Evolutionary conservation across 441 rosid genomes (phyloP).

Genomic region (Lepidium campestre): DNA sequence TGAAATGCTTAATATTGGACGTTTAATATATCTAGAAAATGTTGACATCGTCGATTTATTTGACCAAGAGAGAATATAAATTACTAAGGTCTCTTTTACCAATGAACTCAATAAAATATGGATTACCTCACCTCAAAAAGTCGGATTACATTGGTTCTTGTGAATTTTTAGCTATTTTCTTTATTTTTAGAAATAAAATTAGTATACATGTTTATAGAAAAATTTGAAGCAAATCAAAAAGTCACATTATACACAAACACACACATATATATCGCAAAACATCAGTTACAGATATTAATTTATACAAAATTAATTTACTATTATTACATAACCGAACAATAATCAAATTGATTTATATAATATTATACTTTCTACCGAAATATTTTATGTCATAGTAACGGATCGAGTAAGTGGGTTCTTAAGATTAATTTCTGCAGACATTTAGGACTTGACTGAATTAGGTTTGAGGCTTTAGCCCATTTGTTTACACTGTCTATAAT

Average conservation of each 20-base stretch:
- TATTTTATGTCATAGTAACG: background rate
- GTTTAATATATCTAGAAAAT: conserved; percentile 1
- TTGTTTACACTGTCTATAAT: no score
- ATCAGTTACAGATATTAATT: conserved; percentile 9
- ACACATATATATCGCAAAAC: background rate
- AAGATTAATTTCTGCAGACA: background rate
- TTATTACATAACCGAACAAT: conserved; percentile 13
- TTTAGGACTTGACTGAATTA: background rate
- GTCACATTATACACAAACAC: no score
- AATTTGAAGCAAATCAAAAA: background rate
- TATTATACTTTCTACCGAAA: background rate
- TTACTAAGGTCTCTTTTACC: conserved; percentile 16
- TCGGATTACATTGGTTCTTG: background rate
- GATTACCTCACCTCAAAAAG: background rate
- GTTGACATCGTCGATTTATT: conserved; percentile 1
- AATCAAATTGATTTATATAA: background rate
- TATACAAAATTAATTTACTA: background rate
- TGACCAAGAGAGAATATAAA: conserved; percentile 9
- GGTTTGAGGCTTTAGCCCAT: background rate
- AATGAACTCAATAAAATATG: conserved; percentile 12
- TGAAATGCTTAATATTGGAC: background rate
- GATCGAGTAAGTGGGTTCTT: background rate
- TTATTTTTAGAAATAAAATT: background rate
- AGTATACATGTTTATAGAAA: background rate
- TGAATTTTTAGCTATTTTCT: background rate